phyloP scores from a whole-genome alignment of 257 asterid species.

The Nicotiana obtusifolia region DNA sequence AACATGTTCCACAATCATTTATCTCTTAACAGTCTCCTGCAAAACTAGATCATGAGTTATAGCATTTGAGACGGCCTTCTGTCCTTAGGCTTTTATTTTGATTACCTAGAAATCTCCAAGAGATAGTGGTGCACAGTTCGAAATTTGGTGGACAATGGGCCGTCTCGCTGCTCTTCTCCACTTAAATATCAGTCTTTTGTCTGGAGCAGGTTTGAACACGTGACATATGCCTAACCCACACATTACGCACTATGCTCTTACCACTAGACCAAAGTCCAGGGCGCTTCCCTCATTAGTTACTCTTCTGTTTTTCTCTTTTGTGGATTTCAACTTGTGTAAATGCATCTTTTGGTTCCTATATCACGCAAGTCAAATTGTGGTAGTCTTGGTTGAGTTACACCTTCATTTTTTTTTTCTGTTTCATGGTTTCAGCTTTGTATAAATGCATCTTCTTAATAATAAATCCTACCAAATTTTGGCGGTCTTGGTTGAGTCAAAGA shows the following conservation, averaged over 20 bases:
- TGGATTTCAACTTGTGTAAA: background rate
- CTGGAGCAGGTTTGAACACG: background rate
- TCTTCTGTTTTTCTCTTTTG: background rate
- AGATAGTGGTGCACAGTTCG: background rate
- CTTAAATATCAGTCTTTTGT: background rate
- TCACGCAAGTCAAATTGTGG: background rate
- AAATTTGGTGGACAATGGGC: background rate
- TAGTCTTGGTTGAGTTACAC: background rate
- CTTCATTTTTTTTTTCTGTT: background rate
- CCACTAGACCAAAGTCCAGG: background rate
- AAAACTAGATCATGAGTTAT: background rate
- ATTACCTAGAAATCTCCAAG: background rate
- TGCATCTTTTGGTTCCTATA: background rate
- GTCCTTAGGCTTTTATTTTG: background rate
- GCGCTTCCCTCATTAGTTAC: background rate
- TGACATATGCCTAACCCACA: background rate
- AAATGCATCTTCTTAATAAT: background rate
- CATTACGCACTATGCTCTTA: background rate
- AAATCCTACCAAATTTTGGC: background rate
- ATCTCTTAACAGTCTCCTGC: background rate
- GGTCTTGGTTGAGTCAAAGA: background rate
- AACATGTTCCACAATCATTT: background rate
- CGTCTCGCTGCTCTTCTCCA: background rate
- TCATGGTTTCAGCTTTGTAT: background rate
- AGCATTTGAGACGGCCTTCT: background rate